Base-by-base conservation (phyloP, 139 green algal genomes). In the Spirogloea muscicola region DNA sequence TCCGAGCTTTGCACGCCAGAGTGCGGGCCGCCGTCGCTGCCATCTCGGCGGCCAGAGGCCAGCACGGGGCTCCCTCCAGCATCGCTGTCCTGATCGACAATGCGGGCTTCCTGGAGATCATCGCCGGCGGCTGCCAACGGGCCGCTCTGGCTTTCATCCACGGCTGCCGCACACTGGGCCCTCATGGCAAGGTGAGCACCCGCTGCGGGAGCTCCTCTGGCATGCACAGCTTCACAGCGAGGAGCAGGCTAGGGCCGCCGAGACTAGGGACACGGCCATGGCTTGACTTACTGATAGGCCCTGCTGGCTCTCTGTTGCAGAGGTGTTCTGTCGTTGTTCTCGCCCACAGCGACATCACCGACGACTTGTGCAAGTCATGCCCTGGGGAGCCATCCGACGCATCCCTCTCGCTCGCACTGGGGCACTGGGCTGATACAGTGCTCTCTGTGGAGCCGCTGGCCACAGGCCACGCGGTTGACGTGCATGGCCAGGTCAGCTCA, bases 401-500 rank as follows among this genome's bases (percentile, higher is more conserved):
- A 64, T 67, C 60, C 46, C 38, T 60, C 6, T 70, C 42, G 46
- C 60, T 9, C 7, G 38, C 29, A 6, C 9, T 55, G 40, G 31
- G 36, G 7, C 60, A 70, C 42, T 7, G 6, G 9, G 60, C 60
- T 6, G 60, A 70, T 70, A 6, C 42, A 55, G 60, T 70, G 6
- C 7, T 51, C 29, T 31, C 46, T 51, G 60, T 70, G 7, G 41
- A 6, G 36, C 60, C 60, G 44, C 46, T 70, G 60, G 41, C 34
- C 60, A 70, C 36, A 7, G 60, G 60, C 18, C 40, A 9, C 5
- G 60, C 60, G 7, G 7, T 33, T 5, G 60, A 70, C 42, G 60
- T 70, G 18, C 60, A 70, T 58, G 60, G 60, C 39, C 60, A 70
- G 60, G 41, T 70, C 60, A 70, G 52, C n/a, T n/a, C n/a, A n/a